Conservation (phyloP, 2,329 filamentous ascomycete species). For the Fusarium redolens region DNA sequence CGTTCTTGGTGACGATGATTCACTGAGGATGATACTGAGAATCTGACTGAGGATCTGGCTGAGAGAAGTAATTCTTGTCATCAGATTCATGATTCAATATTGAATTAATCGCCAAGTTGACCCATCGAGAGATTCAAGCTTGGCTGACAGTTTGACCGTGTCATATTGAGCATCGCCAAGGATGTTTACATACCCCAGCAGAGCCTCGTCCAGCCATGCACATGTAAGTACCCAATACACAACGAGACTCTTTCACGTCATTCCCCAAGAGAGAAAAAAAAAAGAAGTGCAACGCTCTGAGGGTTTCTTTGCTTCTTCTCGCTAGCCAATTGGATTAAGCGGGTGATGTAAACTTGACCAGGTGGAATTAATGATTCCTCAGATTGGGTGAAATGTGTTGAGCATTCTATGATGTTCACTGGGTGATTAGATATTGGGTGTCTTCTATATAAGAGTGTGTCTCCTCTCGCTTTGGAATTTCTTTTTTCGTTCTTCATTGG, state of each 20-base stretch:
- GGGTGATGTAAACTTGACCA: slow-evolving; percentile 1
- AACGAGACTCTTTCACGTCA: slow-evolving; percentile 22
- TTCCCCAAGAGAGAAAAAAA: neutral
- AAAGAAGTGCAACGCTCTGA: slow-evolving; percentile 4
- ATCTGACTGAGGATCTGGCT: neutral
- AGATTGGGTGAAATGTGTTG: neutral
- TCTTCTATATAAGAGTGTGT: slow-evolving; percentile 14
- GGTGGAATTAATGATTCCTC: neutral
- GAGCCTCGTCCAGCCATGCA: slow-evolving; percentile 2
- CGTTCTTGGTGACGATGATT: neutral
- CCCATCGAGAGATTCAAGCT: neutral
- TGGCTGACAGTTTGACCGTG: slow-evolving; percentile 15
- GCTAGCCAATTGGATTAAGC: slow-evolving; percentile 21
- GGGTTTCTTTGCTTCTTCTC: neutral
- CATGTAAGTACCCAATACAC: slow-evolving; percentile 23
- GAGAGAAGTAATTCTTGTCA: neutral
- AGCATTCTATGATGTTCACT: slow-evolving; percentile 5
- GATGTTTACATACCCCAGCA: neutral
- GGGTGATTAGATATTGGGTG: neutral
- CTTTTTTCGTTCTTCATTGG: neutral
- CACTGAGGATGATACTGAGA: neutral
- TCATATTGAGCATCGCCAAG: slow-evolving; percentile 21
- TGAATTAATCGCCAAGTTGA: neutral
- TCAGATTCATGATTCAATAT: neutral
- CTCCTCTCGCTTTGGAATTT: neutral